A percentile compares a stretch with the other conserved stretches of the same genome.
These are phyloP conservation scores for Biscogniauxia mediterranea DNA, from an alignment of 2,329 filamentous ascomycete species.

Conservation along the genomic window DNA sequence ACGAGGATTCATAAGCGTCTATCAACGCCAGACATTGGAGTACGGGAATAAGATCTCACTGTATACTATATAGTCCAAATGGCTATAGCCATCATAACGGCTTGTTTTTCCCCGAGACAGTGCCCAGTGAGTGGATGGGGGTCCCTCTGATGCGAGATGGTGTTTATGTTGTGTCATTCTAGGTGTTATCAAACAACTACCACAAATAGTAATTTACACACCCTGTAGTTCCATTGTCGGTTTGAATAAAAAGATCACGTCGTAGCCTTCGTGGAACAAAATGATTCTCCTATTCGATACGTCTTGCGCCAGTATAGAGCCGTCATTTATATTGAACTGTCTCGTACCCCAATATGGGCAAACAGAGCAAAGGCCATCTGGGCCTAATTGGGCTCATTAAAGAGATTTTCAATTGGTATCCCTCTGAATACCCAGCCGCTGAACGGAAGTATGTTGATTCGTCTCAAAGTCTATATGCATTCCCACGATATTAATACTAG, in stretches of 20 bases:
- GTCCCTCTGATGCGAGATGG: not conserved
- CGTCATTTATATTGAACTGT: not conserved
- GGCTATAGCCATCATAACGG: too few species aligned
- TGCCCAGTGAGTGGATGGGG: not conserved
- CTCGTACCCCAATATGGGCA: slow-evolving; percentile 6
- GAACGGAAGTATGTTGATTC: slow-evolving; percentile 28
- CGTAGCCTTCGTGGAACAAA: not conserved
- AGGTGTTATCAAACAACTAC: not conserved
- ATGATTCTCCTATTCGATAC: not conserved
- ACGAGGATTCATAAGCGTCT: not conserved
- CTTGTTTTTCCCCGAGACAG: not conserved
- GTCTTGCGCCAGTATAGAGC: not conserved
- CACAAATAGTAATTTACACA: not conserved
- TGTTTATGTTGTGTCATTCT: not conserved
- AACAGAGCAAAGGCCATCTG: slow-evolving; percentile 4
- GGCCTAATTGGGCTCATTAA: slow-evolving; percentile 27
- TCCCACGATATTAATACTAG: not conserved
- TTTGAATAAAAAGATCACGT: not conserved
- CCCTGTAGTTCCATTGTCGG: not conserved
- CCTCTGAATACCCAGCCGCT: slow-evolving; percentile 29
- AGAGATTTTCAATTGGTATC: slow-evolving; percentile 37
- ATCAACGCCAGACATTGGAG: slow-evolving; percentile 6
- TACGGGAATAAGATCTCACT: not conserved
- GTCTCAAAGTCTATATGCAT: not conserved
- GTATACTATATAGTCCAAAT: too few species aligned